Evolutionary conservation across 345 rosid species (phyloP).

Genomic region (Hibiscus mutabilis): DNA sequence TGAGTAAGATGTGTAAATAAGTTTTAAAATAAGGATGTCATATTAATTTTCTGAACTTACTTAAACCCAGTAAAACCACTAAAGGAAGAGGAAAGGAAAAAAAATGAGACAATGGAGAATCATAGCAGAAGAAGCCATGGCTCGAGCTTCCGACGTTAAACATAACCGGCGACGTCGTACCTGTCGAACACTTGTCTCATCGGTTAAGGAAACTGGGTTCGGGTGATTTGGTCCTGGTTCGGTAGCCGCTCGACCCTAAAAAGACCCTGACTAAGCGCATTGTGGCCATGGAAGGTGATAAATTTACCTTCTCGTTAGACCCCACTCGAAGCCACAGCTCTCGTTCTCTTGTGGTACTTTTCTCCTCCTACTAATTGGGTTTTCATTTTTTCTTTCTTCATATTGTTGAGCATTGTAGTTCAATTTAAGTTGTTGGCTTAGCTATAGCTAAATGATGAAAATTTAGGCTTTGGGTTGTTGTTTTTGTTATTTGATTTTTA

Average conservation of each 20-base stretch:
- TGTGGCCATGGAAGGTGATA: conserved; percentile 59
- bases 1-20: background rate
- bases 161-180: conserved; percentile 39
- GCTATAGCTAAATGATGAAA: background rate
- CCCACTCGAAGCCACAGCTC: conserved; percentile 26
- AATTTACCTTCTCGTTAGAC: conserved; percentile 44
- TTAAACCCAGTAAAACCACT: background rate
- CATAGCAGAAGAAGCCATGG: conserved; percentile 35
- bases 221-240: conserved; percentile 72
- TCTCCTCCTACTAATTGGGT: background rate
- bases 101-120: conserved; percentile 28
- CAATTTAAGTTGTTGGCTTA: background rate
- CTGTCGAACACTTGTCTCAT: conserved; percentile 34
- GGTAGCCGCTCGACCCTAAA: conserved; percentile 54
- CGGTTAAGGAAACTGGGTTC: conserved; percentile 48
- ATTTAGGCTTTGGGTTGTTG: background rate
- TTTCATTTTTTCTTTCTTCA: background rate
- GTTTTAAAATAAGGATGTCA: background rate
- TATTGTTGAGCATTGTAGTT: background rate
- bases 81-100: background rate
- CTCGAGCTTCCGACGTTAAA: conserved; percentile 23
- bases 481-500: background rate
- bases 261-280: conserved; percentile 57
- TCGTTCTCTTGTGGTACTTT: background rate
- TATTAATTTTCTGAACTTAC: background rate